phyloP scores from a whole-genome alignment of 331 rosid genomes.

The Acacia concinna region DNA sequence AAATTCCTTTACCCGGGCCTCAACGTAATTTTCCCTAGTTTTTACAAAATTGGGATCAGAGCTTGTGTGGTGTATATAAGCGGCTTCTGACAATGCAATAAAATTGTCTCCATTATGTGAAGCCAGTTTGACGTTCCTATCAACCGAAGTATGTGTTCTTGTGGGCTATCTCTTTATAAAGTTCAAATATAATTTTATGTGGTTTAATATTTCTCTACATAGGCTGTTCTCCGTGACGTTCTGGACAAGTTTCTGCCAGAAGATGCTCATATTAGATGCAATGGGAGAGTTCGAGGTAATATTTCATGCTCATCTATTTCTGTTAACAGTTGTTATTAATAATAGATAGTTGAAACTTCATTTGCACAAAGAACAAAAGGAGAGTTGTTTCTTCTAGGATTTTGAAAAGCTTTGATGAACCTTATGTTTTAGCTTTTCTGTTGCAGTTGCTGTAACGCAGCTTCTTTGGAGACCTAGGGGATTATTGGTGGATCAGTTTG shows the following conservation, averaged over 20 bases:
- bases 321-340: background rate
- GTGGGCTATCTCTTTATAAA: background rate
- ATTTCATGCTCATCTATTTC: conserved; percentile 12
- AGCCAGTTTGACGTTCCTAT: background rate
- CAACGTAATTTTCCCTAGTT: too few relatives aligned
- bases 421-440: conserved; percentile 31
- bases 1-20: too few relatives aligned
- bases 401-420: conserved; percentile 1
- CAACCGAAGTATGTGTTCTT: background rate
- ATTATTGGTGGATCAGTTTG: conserved; percentile 88
- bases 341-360: background rate
- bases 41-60: background rate
- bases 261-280: conserved; percentile 78
- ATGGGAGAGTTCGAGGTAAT: conserved; percentile 92
- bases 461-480: conserved; percentile 95
- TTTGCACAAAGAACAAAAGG: background rate
- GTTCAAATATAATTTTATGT: conserved; percentile 18
- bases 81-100: conserved; percentile 10
- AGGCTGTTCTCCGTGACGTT: conserved; percentile 91
- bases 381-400: background rate
- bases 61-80: background rate
- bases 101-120: conserved; percentile 1
- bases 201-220: conserved; percentile 23
- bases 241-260: conserved; percentile 79
- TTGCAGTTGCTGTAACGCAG: conserved; percentile 90